Percentiles rank a stretch among this genome's conserved stretches.
phyloP scores from a whole-genome alignment of 1,284 basidiomycete genomes.

The Cryptococcus sp. region DNA sequence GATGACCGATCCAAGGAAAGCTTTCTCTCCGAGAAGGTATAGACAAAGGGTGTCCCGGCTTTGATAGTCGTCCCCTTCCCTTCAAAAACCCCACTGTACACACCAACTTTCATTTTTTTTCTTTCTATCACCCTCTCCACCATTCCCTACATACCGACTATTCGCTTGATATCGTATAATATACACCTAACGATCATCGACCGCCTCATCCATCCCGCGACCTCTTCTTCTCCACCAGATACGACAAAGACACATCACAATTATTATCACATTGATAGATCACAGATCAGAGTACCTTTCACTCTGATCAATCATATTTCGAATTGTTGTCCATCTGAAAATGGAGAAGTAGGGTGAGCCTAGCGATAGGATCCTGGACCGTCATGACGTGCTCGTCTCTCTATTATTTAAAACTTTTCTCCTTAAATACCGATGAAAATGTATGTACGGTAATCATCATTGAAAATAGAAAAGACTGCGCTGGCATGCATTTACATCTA shows the following conservation, averaged over 20 bases:
- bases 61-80: conserved; percentile 41
- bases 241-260: neutral
- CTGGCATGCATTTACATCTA: conserved; percentile 4
- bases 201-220: conserved; percentile 51
- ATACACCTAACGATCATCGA: conserved; percentile 12
- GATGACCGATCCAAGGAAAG: neutral
- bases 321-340: neutral
- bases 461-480: conserved; percentile 12
- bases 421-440: neutral
- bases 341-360: conserved; percentile 24
- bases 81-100: conserved; percentile 8
- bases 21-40: conserved; percentile 41
- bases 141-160: conserved; percentile 6
- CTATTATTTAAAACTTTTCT: neutral
- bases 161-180: conserved; percentile 1
- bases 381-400: conserved; percentile 11
- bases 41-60: conserved; percentile 41
- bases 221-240: conserved; percentile 3
- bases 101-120: neutral
- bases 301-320: neutral
- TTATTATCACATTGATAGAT: neutral
- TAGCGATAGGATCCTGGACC: conserved; percentile 50
- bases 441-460: conserved; percentile 4
- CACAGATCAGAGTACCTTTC: neutral
- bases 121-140: conserved; percentile 17